These are phyloP conservation scores for Pichia sporocuriosa DNA, from an alignment of 805 yeast species.

Conservation along the genomic window DNA sequence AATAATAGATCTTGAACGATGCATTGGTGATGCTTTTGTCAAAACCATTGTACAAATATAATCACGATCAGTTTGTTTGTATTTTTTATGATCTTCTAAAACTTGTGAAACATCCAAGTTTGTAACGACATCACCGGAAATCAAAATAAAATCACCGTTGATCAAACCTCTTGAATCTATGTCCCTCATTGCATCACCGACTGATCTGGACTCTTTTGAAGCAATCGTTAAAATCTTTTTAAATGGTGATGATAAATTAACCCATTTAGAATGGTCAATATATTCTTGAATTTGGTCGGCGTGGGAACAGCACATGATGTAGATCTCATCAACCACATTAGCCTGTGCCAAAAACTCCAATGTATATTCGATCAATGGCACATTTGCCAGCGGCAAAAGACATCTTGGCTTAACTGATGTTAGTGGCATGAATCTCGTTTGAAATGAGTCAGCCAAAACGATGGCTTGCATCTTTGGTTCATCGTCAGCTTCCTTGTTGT, in stretches of 20 bases:
- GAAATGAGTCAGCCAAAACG: slow-evolving; percentile 89
- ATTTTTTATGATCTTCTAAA: slow-evolving; percentile 63
- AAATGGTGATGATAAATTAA: slow-evolving; percentile 67
- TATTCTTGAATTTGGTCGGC: slow-evolving; percentile 83
- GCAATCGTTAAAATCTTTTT: slow-evolving; percentile 66
- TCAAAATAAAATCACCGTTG: slow-evolving; percentile 80
- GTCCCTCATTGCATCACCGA: slow-evolving; percentile 97
- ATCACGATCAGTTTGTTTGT: slow-evolving; percentile 73
- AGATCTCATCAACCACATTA: slow-evolving; percentile 77
- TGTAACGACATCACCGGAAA: slow-evolving; percentile 94
- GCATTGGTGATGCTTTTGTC: slow-evolving; percentile 75
- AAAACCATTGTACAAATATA: slow-evolving; percentile 93
- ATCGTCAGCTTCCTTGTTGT: slow-evolving; percentile 34
- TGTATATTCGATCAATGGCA: slow-evolving; percentile 91
- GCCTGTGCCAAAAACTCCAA: slow-evolving; percentile 89
- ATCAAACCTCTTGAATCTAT: slow-evolving; percentile 85
- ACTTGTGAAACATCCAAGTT: slow-evolving; percentile 76
- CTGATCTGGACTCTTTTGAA: slow-evolving; percentile 81
- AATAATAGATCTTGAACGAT: slow-evolving; percentile 72
- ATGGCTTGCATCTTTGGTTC: slow-evolving; percentile 84
- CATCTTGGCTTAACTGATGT: slow-evolving; percentile 85
- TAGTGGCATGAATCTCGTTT: slow-evolving; percentile 88
- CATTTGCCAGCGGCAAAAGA: slow-evolving; percentile 83
- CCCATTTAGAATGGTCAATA: slow-evolving; percentile 70
- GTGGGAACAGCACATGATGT: slow-evolving; percentile 82